Base-by-base conservation (phyloP, 768 basidiomycete species). In the Pulveroboletus sp. region DNA sequence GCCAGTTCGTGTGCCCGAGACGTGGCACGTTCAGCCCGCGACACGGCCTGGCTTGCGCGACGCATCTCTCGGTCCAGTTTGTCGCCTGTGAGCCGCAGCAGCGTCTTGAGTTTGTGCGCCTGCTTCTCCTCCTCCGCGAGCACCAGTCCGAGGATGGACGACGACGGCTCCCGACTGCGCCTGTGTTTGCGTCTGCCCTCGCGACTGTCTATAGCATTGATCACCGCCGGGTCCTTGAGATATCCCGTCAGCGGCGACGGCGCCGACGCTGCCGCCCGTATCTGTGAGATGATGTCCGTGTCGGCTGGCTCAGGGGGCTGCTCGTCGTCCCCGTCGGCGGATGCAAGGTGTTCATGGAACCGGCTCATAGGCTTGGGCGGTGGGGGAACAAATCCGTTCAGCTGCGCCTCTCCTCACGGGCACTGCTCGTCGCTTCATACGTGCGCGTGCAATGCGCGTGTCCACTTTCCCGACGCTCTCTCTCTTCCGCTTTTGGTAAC, bases 61-160 rank as follows among this genome's bases (percentile, higher is more conserved):
- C 74, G 73, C 45, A 73, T 76, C 68, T 84, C 82, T 40, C 73
- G 67, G 57, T 84, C 78, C 33, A 87, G 69, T 40, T 75, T 72
- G 44, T 81, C 79, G 17, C 74, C 73, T 5, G 82, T 74, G 39
- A 64, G 66, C 44, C 75, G 72, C 20, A 85, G 72, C 21, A 80
- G 58, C 24, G 72, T 69, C 60, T 81, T 83, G 51, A 83, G 72
- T 47, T 76, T 73, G 47, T 72, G 71, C n/a, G 72, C 71, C 55
- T 81, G 79, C 45, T 75, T 73, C 61, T 84, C 81, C 62, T 83
- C 81, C 50, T 83, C 61, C 53, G 76, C 72, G 23, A 76, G 66
- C 23, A 76, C 70, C 12, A 79, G 59, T 3, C 72, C 72, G 44
- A 74, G 69, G 24, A 76, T 62, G 20, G 72, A 60, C 1, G 73